Evolutionary conservation across 352 stramenopile genomes (phyloP).

Genomic region (Phytophthora multivora): DNA sequence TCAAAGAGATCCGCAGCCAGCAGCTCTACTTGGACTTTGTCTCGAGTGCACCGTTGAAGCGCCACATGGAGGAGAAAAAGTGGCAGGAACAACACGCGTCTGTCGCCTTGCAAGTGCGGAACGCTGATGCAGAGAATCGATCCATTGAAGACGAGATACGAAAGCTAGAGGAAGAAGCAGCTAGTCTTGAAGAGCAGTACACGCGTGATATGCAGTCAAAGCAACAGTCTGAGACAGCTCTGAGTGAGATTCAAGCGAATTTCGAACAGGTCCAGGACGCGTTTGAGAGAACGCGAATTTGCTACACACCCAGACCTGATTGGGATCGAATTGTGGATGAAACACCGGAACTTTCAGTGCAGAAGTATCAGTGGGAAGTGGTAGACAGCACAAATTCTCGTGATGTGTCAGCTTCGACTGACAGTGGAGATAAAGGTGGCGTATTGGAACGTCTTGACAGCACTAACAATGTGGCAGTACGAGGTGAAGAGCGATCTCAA

Average conservation of each 20-base stretch:
- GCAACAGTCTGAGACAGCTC: constrained; percentile 8
- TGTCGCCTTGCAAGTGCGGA: constrained; percentile 29
- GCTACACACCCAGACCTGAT: constrained; percentile 69
- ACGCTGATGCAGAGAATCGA: constrained; percentile 48
- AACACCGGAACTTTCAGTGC: constrained; percentile 65
- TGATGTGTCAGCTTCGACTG: not conserved
- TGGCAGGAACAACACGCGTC: constrained; percentile 50
- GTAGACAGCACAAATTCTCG: constrained; percentile 9
- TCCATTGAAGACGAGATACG: constrained; percentile 48
- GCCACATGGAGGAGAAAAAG: constrained; percentile 70
- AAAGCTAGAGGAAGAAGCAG: constrained; percentile 39
- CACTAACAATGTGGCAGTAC: not conserved
- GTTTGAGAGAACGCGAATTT: constrained; percentile 42
- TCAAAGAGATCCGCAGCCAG: constrained; percentile 54
- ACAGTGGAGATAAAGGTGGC: constrained; percentile 3
- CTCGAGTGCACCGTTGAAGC: constrained; percentile 57
- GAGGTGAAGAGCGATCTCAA: not conserved
- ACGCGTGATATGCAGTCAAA: constrained; percentile 37
- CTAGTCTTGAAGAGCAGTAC: constrained; percentile 45
- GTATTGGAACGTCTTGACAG: constrained; percentile 6
- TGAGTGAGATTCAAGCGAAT: constrained; percentile 30
- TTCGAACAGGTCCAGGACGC: constrained; percentile 34
- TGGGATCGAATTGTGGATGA: constrained; percentile 66
- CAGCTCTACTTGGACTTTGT: constrained; percentile 65
- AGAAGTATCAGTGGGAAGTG: constrained; percentile 62